A percentile compares a stretch with the other conserved stretches of the same genome.
Evolutionary conservation across 441 rosid species (phyloP).

Genomic region (Mallotus japonicus): DNA sequence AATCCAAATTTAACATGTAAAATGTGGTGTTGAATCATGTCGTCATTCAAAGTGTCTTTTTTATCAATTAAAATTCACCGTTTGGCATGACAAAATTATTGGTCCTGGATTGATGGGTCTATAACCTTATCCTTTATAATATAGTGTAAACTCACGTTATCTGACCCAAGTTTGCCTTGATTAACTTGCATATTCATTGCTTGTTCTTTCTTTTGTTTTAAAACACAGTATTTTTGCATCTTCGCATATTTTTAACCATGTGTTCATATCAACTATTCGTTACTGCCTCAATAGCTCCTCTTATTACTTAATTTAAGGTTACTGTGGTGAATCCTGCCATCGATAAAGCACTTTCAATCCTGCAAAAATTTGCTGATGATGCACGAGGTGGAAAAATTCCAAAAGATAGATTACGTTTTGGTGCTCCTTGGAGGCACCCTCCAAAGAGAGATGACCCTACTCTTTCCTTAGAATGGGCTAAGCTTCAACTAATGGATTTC

Average conservation of each 20-base stretch:
- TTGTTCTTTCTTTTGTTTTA: background rate
- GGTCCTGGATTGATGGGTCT: background rate
- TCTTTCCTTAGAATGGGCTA: constrained; percentile 61
- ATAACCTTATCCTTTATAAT: background rate
- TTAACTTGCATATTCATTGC: background rate
- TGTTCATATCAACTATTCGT: background rate
- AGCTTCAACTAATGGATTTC: constrained; percentile 92
- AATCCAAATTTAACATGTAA: background rate
- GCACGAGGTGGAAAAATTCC: constrained; percentile 60
- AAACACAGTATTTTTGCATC: constrained; percentile 9
- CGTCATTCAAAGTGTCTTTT: background rate
- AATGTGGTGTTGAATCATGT: background rate
- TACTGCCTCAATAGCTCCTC: constrained; percentile 4
- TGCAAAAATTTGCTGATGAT: constrained; percentile 72
- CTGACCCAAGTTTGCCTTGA: background rate
- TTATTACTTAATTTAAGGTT: constrained; percentile 38
- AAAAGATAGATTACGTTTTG: constrained; percentile 66
- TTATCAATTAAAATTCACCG: background rate
- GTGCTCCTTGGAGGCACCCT: constrained; percentile 97
- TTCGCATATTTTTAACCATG: background rate
- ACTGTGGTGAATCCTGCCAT: constrained; percentile 89
- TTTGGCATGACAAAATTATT: too few species aligned
- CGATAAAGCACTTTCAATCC: constrained; percentile 63
- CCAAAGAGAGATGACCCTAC: constrained; percentile 47
- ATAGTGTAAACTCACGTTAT: background rate